These are phyloP conservation scores for Pseudoturritis turrita DNA, from an alignment of 345 rosid species.

Conservation along the genomic window DNA sequence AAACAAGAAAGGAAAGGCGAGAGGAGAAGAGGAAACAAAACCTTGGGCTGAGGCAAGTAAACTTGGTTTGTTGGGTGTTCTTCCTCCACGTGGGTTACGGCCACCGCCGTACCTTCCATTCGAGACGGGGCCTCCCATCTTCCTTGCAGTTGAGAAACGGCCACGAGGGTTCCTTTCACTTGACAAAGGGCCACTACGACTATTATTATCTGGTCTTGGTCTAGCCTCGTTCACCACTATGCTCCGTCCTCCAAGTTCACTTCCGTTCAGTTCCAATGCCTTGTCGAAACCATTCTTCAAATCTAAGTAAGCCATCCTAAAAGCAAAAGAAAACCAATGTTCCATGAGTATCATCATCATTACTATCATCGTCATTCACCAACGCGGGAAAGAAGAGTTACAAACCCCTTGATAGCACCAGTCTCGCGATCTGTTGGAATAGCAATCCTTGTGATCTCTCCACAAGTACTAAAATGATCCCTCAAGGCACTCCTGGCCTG, in stretches of 20 bases:
- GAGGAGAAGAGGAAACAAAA: conserved; percentile 6
- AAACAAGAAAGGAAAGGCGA: neutral
- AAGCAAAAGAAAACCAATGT: neutral
- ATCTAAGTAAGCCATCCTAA: conserved; percentile 70
- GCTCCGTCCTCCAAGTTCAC: conserved; percentile 39
- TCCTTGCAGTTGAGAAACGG: neutral
- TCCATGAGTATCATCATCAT: neutral
- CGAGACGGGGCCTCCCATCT: neutral
- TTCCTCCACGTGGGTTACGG: conserved; percentile 12
- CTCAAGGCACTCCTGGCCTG: conserved; percentile 50
- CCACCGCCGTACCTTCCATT: conserved; percentile 10
- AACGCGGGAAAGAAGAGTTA: neutral
- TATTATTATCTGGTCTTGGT: conserved; percentile 42
- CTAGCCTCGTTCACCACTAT: conserved; percentile 53
- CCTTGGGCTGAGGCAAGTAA: conserved; percentile 20
- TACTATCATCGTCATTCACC: neutral
- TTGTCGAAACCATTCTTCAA: conserved; percentile 41
- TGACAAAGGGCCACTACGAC: conserved; percentile 9
- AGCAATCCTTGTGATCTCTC: conserved; percentile 49
- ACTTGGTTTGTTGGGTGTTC: conserved; percentile 39
- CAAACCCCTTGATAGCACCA: conserved; percentile 68
- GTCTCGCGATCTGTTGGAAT: conserved; percentile 58
- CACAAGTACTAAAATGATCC: conserved; percentile 64
- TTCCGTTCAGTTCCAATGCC: conserved; percentile 58
- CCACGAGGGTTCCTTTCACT: neutral